A percentile compares a stretch with the other conserved stretches of the same genome.
phyloP scores from a whole-genome alignment of 2,329 filamentous ascomycete genomes.

The Aschersonia sp. region DNA sequence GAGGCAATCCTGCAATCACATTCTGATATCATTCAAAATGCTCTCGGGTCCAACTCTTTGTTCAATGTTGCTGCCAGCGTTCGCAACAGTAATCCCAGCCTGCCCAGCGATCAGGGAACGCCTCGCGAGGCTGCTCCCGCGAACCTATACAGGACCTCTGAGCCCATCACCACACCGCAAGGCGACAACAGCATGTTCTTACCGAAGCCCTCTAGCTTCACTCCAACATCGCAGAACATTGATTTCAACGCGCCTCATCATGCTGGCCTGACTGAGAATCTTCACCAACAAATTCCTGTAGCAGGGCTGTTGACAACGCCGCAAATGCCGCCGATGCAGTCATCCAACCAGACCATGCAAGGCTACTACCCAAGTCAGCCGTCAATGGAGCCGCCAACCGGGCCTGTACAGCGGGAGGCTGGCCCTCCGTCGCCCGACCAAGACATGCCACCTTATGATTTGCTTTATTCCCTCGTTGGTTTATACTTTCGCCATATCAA shows the following conservation, averaged over 20 bases:
- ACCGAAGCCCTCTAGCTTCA: constrained; percentile 40
- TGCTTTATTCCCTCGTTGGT: constrained; percentile 58
- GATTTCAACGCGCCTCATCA: constrained; percentile 35
- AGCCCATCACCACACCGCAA: constrained; percentile 37
- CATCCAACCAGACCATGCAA: constrained; percentile 26
- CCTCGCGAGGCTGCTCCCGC: constrained; percentile 27
- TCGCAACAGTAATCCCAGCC: constrained; percentile 33
- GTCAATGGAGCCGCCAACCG: neutral
- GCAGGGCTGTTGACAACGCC: constrained; percentile 23
- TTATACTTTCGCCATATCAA: constrained; percentile 71
- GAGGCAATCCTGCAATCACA: constrained; percentile 53
- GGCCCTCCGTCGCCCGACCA: constrained; percentile 29
- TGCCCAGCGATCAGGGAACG: constrained; percentile 41
- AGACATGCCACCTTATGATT: constrained; percentile 60
- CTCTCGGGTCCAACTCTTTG: constrained; percentile 25
- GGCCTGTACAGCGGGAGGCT: constrained; percentile 24
- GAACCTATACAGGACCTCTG: constrained; percentile 32
- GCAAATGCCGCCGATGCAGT: constrained; percentile 19
- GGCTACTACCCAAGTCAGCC: constrained; percentile 26
- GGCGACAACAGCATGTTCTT: constrained; percentile 45
- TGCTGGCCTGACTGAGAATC: constrained; percentile 33
- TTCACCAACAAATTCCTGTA: constrained; percentile 30
- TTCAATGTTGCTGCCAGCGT: constrained; percentile 22
- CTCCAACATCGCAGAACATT: constrained; percentile 28
- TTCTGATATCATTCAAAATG: constrained; percentile 49